phyloP scores from a whole-genome alignment of 352 stramenopile species.

The Phytophthora colocasiae region DNA sequence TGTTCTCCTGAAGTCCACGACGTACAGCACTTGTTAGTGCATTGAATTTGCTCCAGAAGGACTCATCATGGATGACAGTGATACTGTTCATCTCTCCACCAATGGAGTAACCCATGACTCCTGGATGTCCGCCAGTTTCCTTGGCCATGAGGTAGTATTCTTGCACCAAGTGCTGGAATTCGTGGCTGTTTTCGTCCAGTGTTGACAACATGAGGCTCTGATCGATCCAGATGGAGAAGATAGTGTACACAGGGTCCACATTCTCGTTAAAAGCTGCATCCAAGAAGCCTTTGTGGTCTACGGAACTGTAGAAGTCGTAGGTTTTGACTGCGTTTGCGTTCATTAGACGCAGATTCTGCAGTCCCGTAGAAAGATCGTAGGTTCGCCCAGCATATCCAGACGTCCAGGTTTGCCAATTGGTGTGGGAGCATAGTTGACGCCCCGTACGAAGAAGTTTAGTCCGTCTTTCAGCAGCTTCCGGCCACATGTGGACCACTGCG shows the following conservation, averaged over 20 bases:
- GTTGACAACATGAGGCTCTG: constrained; percentile 55
- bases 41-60: constrained; percentile 74
- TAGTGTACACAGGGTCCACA: constrained; percentile 61
- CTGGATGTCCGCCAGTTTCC: constrained; percentile 54
- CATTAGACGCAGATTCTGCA: constrained; percentile 76
- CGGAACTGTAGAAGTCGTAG: constrained; percentile 66
- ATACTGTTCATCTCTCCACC: constrained; percentile 82
- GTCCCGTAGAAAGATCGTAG: constrained; percentile 65
- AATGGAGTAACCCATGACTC: constrained; percentile 77
- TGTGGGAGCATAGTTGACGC: constrained; percentile 77
- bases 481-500: constrained; percentile 63
- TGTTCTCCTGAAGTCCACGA: constrained; percentile 50
- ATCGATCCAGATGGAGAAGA: constrained; percentile 84
- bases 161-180: constrained; percentile 57
- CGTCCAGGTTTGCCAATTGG: constrained; percentile 62
- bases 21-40: constrained; percentile 59
- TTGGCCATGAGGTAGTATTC: constrained; percentile 75
- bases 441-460: constrained; percentile 71
- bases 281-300: constrained; percentile 61
- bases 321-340: constrained; percentile 78
- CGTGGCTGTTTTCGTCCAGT: constrained; percentile 28
- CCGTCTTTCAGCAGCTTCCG: constrained; percentile 69
- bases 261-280: constrained; percentile 71
- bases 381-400: constrained; percentile 63
- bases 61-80: constrained; percentile 52